Base-by-base conservation (phyloP, 2,329 filamentous ascomycete species). In the Fusarium sp. region DNA sequence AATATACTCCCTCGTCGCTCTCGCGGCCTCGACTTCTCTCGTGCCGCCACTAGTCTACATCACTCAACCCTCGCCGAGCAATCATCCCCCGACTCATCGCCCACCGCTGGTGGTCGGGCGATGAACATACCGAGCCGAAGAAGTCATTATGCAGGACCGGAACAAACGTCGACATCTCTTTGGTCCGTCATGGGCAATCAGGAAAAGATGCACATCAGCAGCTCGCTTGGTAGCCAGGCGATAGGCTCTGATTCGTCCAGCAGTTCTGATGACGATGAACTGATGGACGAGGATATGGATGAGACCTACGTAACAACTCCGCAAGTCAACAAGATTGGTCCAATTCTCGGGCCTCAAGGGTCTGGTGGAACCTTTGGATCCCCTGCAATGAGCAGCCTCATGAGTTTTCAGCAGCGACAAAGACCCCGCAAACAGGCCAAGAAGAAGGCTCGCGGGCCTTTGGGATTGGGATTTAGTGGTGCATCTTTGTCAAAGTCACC, bases 31-130 rank as follows among this genome's bases (percentile, higher is more conserved):
- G 95, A 98, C 81, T 98, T 97, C 79, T 95, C 95, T 40, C 88
- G 95, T 72, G 95, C 95, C 13, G 96, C 94, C 66, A 98, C 95
- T 13, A 97, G 95, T 77, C 85, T 99, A 22, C 96, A 98, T 81
- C 96, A 98, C 80, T 98, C 95, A 17, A 98, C 93, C 1, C 87
- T 98, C 10, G 95, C 95, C 58, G 93, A 97, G 72, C 89, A 91
- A 78, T 92, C 93, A 1, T 96, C 93, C 7, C 94, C 95, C 5
- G 94, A 97, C 78, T 96, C 94, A 0, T 98, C 95, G 1, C 96
- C 96, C 1, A 95, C 91, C 14, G 91, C 96, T 56, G 90, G 90
- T 53, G 89, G 92, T 38, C 81, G 84, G 67, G 88, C 85, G 26
- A 88, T 90, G 83, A 89, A 87, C 74, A 91, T 91, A 49, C 88